A percentile compares a stretch with the other conserved stretches of the same genome.
phyloP scores from a whole-genome alignment of 495 filamentous ascomycete species.

The Emericellopsis terricola region DNA sequence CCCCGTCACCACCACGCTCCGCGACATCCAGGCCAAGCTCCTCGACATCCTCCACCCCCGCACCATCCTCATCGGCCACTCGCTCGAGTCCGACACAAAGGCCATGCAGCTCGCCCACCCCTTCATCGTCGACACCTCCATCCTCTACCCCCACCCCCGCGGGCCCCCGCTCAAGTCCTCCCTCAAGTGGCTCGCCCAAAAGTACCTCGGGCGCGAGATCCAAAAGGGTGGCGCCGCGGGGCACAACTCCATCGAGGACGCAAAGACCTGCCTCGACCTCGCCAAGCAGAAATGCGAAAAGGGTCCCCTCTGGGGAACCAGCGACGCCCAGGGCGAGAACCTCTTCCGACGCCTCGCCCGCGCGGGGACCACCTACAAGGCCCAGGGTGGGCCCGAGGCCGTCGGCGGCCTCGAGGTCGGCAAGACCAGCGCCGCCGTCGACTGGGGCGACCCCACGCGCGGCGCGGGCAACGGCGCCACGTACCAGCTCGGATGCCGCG shows the following conservation, averaged over 20 bases:
- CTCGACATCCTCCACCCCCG: conserved; percentile 52
- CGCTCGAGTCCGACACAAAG: conserved; percentile 72
- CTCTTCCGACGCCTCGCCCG: conserved; percentile 72
- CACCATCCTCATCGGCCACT: conserved; percentile 79
- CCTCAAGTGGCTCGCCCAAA: conserved; percentile 68
- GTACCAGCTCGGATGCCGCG: conserved; percentile 50
- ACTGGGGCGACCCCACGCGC: conserved; percentile 68
- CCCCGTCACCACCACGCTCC: conserved; percentile 63
- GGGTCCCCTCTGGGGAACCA: conserved; percentile 64
- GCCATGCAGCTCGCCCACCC: conserved; percentile 78
- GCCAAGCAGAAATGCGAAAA: conserved; percentile 91
- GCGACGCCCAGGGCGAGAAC: conserved; percentile 56
- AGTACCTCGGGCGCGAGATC: conserved; percentile 67
- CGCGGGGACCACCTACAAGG: conserved; percentile 27
- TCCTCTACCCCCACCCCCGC: conserved; percentile 52
- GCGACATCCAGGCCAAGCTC: conserved; percentile 66
- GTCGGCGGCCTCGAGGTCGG: conserved; percentile 27
- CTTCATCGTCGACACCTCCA: conserved; percentile 75
- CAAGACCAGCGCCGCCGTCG: conserved; percentile 64
- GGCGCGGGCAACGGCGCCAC: conserved; percentile 56
- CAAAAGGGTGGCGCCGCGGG: conserved; percentile 53
- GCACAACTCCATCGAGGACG: conserved; percentile 87
- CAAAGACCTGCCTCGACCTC: conserved; percentile 74
- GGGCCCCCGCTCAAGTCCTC: conserved; percentile 41
- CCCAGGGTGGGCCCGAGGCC: conserved; percentile 25